These are phyloP conservation scores for Astragalus membranaceus DNA, from an alignment of 306 rosid species.

Conservation along the genomic window DNA sequence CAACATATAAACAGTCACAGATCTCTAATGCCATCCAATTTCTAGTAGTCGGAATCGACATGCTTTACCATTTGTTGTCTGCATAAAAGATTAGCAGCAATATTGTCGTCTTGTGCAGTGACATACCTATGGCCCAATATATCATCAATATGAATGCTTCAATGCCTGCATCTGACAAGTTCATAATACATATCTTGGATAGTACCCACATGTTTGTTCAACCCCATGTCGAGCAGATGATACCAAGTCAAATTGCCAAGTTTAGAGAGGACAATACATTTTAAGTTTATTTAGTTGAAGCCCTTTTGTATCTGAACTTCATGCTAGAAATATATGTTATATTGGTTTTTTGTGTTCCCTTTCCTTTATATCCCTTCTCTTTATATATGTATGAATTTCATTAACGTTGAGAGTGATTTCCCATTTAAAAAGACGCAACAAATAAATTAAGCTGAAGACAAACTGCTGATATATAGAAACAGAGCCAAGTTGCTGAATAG, in stretches of 20 bases:
- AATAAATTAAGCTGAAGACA: background rate
- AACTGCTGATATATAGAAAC: background rate
- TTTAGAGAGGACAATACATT: slow-evolving; percentile 58
- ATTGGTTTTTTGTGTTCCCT: background rate
- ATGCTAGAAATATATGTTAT: background rate
- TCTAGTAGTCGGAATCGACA: background rate
- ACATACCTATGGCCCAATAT: slow-evolving; percentile 92
- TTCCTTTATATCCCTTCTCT: background rate
- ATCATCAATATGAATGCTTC: slow-evolving; percentile 70
- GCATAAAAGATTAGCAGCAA: background rate
- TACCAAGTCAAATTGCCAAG: slow-evolving; percentile 66
- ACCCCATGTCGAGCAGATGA: slow-evolving; percentile 68
- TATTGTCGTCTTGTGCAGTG: slow-evolving; percentile 47
- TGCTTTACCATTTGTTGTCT: background rate
- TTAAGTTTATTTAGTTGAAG: background rate
- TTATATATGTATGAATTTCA: background rate
- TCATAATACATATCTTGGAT: slow-evolving; percentile 79
- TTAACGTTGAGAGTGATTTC: background rate
- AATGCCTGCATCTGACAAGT: slow-evolving; percentile 59
- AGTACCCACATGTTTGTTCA: slow-evolving; percentile 83
- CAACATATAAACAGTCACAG: background rate
- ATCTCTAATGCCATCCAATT: background rate
- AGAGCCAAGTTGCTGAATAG: background rate
- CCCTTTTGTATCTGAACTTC: background rate
- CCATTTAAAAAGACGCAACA: background rate